A percentile compares a stretch with the other conserved stretches of the same genome.
phyloP scores from a whole-genome alignment of 2,329 filamentous ascomycete species.

The Clonostachys byssicola region DNA sequence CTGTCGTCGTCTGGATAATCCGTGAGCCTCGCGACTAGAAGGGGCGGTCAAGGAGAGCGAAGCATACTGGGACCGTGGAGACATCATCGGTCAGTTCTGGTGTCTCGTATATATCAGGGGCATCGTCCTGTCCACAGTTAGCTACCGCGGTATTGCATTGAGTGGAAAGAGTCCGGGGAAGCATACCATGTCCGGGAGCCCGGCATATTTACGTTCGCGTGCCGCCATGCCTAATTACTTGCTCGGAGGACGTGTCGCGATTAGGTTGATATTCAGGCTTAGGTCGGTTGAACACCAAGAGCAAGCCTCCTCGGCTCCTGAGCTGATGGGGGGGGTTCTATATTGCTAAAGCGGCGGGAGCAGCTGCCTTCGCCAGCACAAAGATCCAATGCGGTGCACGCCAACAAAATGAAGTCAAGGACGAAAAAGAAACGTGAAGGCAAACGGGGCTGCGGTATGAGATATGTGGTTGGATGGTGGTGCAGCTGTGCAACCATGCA shows the following conservation, averaged over 20 bases:
- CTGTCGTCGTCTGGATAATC: slow-evolving; percentile 43
- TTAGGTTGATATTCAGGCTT: slow-evolving; percentile 19
- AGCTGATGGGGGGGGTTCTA: too few relatives aligned
- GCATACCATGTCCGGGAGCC: slow-evolving; percentile 71
- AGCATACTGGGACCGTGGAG: slow-evolving; percentile 72
- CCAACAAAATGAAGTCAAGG: too few relatives aligned
- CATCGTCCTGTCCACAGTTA: slow-evolving; percentile 62
- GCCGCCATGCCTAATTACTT: slow-evolving; percentile 31
- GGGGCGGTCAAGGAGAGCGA: neutral
- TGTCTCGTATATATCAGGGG: slow-evolving; percentile 95
- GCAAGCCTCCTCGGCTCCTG: too few relatives aligned
- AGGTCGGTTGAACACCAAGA: too few relatives aligned
- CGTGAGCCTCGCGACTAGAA: neutral
- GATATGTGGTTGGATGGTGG: too few relatives aligned
- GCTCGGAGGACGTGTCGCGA: slow-evolving; percentile 19
- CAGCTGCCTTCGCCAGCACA: too few relatives aligned
- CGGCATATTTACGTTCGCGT: slow-evolving; percentile 77
- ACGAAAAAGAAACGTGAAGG: too few relatives aligned
- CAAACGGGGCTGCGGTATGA: too few relatives aligned
- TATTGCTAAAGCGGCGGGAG: too few relatives aligned
- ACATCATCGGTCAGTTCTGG: slow-evolving; percentile 88
- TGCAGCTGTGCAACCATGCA: too few relatives aligned
- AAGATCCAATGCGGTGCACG: too few relatives aligned
- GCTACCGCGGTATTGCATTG: slow-evolving; percentile 7
- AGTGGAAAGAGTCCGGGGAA: neutral